These are phyloP conservation scores for Ustulina deusta DNA, from an alignment of 2,329 filamentous ascomycete species.

Conservation along the genomic window DNA sequence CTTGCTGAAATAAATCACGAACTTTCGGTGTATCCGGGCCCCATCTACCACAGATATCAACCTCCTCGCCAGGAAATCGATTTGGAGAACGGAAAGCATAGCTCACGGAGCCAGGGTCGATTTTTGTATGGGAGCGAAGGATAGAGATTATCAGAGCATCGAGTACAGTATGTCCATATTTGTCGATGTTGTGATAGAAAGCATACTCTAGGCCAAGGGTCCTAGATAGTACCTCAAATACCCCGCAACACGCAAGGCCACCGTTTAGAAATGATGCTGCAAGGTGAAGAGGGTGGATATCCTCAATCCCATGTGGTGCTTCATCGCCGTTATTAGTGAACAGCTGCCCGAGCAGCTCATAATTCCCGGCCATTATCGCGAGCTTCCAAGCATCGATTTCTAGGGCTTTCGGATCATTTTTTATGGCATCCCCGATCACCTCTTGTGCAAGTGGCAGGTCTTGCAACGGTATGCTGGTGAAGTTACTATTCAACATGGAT, in stretches of 20 bases:
- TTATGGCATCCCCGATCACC: constrained; percentile 26
- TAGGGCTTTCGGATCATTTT: constrained; percentile 17
- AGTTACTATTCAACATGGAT: neutral
- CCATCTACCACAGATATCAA: constrained; percentile 59
- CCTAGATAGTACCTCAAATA: constrained; percentile 33
- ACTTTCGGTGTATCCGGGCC: constrained; percentile 55
- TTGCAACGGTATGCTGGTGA: constrained; percentile 11
- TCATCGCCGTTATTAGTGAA: neutral
- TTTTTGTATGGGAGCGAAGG: constrained; percentile 53
- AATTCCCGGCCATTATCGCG: constrained; percentile 45
- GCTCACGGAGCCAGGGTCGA: constrained; percentile 47
- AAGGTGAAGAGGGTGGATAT: constrained; percentile 53
- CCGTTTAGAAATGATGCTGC: constrained; percentile 55
- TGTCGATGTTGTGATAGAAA: constrained; percentile 41
- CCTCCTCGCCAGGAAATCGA: constrained; percentile 55
- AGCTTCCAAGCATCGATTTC: constrained; percentile 37
- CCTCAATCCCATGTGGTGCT: neutral
- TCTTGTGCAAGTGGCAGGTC: constrained; percentile 36
- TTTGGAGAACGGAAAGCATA: constrained; percentile 42
- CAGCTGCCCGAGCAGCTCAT: neutral
- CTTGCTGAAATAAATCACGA: constrained; percentile 48
- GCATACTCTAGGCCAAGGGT: constrained; percentile 20
- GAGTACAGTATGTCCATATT: constrained; percentile 54
- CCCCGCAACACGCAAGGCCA: constrained; percentile 50
- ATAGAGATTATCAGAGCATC: constrained; percentile 55